Conservation (phyloP, 116 monocot species). For the Papilionanthe hybrid region DNA sequence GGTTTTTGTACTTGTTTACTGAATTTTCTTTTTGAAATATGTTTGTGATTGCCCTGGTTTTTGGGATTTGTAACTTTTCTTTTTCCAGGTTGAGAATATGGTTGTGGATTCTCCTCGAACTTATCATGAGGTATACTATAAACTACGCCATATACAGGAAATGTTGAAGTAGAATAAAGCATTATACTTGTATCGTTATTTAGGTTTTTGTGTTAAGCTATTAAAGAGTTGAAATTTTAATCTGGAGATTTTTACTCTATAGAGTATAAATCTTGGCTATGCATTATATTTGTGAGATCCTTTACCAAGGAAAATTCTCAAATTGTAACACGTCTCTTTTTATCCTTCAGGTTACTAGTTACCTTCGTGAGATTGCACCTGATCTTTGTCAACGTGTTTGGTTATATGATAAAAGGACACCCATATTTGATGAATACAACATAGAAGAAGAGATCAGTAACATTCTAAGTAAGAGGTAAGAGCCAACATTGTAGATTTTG, state of each 20-base stretch:
- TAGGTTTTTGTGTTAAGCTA: not conserved
- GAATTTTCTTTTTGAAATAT: not conserved
- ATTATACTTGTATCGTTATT: not conserved
- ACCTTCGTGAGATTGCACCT: constrained; percentile 91
- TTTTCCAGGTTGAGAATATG: constrained; percentile 73
- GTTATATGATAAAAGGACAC: constrained; percentile 66
- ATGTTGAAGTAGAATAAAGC: not conserved
- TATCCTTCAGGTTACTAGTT: constrained; percentile 66
- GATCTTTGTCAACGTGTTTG: constrained; percentile 75
- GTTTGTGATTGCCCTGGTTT: not conserved
- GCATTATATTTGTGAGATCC: not conserved
- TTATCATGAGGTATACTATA: constrained; percentile 66
- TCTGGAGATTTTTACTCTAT: not conserved
- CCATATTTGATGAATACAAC: constrained; percentile 86
- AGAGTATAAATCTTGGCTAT: not conserved
- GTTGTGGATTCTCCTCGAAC: constrained; percentile 89
- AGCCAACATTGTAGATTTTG: not conserved
- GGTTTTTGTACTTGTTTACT: not conserved
- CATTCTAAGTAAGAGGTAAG: constrained; percentile 87
- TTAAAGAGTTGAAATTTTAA: not conserved
- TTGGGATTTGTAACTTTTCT: too few species aligned
- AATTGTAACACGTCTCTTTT: not conserved
- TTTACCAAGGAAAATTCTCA: not conserved
- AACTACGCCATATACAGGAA: not conserved
- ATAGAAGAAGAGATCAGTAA: constrained; percentile 89